Percentiles rank a stretch among this genome's conserved stretches.
These are phyloP conservation scores for Vanrija humicola DNA, from an alignment of 1,284 basidiomycete genomes.

Conservation along the genomic window DNA sequence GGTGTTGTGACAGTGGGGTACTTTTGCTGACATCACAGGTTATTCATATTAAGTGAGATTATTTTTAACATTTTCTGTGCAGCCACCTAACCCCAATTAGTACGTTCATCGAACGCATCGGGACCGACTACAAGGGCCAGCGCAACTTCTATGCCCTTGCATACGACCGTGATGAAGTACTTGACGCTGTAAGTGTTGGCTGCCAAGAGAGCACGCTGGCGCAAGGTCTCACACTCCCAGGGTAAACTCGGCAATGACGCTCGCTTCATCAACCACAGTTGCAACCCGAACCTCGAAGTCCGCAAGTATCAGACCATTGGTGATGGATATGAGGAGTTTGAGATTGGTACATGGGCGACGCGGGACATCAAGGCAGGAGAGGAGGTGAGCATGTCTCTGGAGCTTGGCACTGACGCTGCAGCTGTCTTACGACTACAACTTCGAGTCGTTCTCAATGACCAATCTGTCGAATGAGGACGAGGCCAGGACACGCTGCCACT, in stretches of 20 bases:
- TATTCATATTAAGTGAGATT: slow-evolving; percentile 33
- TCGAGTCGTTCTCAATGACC: slow-evolving; percentile 38
- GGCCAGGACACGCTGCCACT: slow-evolving; percentile 42
- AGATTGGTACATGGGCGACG: slow-evolving; percentile 50
- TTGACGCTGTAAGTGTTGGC: slow-evolving; percentile 46
- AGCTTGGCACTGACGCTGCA: neutral
- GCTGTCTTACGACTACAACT: slow-evolving; percentile 50
- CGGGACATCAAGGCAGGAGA: slow-evolving; percentile 49
- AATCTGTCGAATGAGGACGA: slow-evolving; percentile 24
- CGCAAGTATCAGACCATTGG: slow-evolving; percentile 44
- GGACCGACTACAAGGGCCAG: slow-evolving; percentile 36
- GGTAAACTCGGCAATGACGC: slow-evolving; percentile 51
- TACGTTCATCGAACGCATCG: slow-evolving; percentile 41
- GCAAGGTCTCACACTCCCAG: slow-evolving; percentile 15
- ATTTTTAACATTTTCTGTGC: neutral
- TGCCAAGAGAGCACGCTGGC: neutral
- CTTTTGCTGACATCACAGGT: slow-evolving; percentile 11
- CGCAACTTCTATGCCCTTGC: slow-evolving; percentile 51
- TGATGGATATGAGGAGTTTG: slow-evolving; percentile 50
- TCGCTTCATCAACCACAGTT: slow-evolving; percentile 53
- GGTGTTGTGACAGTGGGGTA: neutral
- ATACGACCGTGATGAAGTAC: slow-evolving; percentile 51
- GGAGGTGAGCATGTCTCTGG: slow-evolving; percentile 38
- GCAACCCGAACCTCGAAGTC: slow-evolving; percentile 49
- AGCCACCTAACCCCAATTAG: slow-evolving; percentile 8